Evolutionary conservation across 495 filamentous ascomycete species (phyloP).

Genomic region (Extremus antarcticus): DNA sequence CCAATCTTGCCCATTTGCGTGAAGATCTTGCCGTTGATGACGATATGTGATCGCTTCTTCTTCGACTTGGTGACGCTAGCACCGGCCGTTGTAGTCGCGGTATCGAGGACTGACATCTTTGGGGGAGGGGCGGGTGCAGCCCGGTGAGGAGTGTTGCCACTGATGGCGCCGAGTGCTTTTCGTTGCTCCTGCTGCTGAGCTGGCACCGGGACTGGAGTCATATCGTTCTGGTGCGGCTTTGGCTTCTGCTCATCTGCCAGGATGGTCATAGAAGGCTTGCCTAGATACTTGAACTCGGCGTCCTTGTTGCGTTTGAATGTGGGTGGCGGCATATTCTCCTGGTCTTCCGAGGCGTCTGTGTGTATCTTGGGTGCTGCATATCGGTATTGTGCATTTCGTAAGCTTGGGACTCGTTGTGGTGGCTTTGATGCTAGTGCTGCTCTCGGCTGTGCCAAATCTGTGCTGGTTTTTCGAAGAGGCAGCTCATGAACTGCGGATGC

Average conservation of each 20-base stretch:
- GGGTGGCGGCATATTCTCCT: slow-evolving; percentile 72
- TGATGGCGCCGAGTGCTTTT: slow-evolving; percentile 58
- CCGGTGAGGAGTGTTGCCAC: slow-evolving; percentile 59
- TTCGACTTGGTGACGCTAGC: slow-evolving; percentile 57
- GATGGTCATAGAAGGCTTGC: slow-evolving; percentile 48
- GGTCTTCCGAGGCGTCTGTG: slow-evolving; percentile 36
- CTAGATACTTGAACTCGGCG: slow-evolving; percentile 44
- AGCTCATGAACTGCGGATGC: neutral
- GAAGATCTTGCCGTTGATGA: slow-evolving; percentile 85
- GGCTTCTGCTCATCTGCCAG: slow-evolving; percentile 20
- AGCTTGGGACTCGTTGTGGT: slow-evolving; percentile 8
- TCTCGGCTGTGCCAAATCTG: neutral
- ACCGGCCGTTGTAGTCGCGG: slow-evolving; percentile 75
- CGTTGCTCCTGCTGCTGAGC: slow-evolving; percentile 35
- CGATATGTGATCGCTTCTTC: slow-evolving; percentile 67
- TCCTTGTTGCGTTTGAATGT: slow-evolving; percentile 62
- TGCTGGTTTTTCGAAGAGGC: neutral
- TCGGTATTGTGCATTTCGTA: slow-evolving; percentile 11
- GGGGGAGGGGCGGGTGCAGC: slow-evolving; percentile 63
- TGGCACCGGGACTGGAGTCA: slow-evolving; percentile 21
- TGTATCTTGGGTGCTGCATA: slow-evolving; percentile 18
- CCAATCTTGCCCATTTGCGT: slow-evolving; percentile 82
- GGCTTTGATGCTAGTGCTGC: slow-evolving; percentile 9
- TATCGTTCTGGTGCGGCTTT: slow-evolving; percentile 8
- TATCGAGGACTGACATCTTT: slow-evolving; percentile 90